phyloP scores from a whole-genome alignment of 2,329 filamentous ascomycete species.

The Celoporthe dispersa region DNA sequence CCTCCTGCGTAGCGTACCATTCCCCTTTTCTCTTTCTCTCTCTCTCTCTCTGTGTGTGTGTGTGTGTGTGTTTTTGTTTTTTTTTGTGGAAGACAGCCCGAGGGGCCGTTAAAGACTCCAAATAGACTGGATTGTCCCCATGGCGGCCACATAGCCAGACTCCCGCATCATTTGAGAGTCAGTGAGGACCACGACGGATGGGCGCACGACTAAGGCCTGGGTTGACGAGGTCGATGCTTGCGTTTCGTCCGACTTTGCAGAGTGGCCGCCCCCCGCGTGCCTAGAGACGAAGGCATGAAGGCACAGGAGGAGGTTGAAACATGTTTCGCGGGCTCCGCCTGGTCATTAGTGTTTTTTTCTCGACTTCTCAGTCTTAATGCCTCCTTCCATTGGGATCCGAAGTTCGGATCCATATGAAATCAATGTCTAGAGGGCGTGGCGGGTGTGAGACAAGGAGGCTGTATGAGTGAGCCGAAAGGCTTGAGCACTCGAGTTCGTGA shows the following conservation, averaged over 20 bases:
- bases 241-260: constrained; percentile 7
- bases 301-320: constrained; percentile 8
- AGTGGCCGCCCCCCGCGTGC: background rate
- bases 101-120: background rate
- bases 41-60: no score
- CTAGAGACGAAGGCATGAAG: background rate
- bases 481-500: background rate
- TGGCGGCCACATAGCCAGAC: background rate
- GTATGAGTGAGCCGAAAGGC: background rate
- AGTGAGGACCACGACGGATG: background rate
- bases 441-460: background rate
- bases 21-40: background rate
- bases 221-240: background rate
- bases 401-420: background rate
- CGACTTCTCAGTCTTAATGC: background rate
- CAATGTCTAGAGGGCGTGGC: background rate
- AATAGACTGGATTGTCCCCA: background rate
- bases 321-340: constrained; percentile 10
- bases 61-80: no score
- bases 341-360: background rate
- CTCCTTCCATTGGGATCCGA: background rate
- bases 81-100: background rate
- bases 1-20: background rate
- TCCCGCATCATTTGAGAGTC: background rate
- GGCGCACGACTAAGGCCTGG: background rate